Evolutionary conservation across 2,329 filamentous ascomycete genomes (phyloP).

Genomic region (Chaetomiaceae sp.): DNA sequence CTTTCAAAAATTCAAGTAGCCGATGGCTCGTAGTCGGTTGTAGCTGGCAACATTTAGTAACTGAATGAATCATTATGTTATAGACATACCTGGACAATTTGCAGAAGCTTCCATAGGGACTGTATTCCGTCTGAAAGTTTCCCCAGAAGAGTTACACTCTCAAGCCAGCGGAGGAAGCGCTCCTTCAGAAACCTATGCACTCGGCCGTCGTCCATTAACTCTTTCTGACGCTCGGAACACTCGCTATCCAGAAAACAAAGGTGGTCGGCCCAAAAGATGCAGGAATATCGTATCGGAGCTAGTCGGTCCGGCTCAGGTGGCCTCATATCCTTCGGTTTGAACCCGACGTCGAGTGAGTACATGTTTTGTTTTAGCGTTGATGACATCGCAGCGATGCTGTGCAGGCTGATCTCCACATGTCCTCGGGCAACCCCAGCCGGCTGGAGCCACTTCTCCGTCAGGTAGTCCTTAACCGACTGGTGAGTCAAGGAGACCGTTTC

Average conservation of each 20-base stretch:
- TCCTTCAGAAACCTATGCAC: background rate
- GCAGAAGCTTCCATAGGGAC: background rate
- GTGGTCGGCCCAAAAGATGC: background rate
- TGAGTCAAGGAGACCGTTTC: slow-evolving; percentile 26
- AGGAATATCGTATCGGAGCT: background rate
- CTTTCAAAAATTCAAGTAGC: background rate
- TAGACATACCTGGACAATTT: background rate
- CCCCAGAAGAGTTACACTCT: slow-evolving; percentile 2
- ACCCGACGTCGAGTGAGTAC: background rate
- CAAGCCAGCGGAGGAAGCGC: background rate
- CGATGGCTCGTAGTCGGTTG: background rate
- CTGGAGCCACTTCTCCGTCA: slow-evolving; percentile 4
- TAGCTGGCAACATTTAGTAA: background rate
- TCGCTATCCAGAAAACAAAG: background rate
- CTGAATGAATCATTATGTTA: background rate
- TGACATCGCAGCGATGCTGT: too few relatives aligned
- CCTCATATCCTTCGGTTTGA: background rate
- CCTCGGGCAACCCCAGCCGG: too few relatives aligned
- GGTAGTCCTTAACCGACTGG: slow-evolving; percentile 29
- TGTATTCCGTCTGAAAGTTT: background rate
- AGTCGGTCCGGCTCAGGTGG: background rate
- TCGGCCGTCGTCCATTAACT: background rate
- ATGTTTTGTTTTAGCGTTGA: too few relatives aligned
- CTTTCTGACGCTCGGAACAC: background rate
- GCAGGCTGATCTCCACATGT: too few relatives aligned